These are phyloP conservation scores for Davidsoniella neocaledoniae DNA, from an alignment of 2,329 filamentous ascomycete genomes.

Conservation along the genomic window DNA sequence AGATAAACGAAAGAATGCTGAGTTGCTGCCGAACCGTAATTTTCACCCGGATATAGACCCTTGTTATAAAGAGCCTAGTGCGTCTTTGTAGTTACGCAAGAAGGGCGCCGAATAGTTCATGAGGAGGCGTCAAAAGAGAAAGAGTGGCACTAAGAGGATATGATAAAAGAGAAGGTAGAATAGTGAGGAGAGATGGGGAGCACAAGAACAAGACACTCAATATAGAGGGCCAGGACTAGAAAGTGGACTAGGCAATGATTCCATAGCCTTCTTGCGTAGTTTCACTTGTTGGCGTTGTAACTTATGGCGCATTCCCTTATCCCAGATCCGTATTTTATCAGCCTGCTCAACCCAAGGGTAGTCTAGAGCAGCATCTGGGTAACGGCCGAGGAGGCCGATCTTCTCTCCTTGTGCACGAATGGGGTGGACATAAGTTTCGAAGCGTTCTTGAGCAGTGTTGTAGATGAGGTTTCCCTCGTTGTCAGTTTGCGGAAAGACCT, in stretches of 20 bases:
- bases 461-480: conserved; percentile 25
- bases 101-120: too few relatives aligned
- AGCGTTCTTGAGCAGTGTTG: conserved; percentile 22
- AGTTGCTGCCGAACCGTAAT: too few relatives aligned
- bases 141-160: neutral
- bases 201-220: neutral
- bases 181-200: neutral
- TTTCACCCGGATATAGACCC: too few relatives aligned
- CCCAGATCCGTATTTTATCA: conserved; percentile 22
- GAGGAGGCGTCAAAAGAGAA: neutral
- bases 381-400: conserved; percentile 22
- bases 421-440: conserved; percentile 4
- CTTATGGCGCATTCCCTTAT: conserved; percentile 19
- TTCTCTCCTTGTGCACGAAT: conserved; percentile 17
- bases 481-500: conserved; percentile 25
- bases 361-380: conserved; percentile 29
- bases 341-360: conserved; percentile 28
- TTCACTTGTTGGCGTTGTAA: conserved; percentile 6
- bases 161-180: neutral
- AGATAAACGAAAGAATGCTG: too few relatives aligned
- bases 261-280: conserved; percentile 3
- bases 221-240: neutral
- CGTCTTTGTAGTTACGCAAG: too few relatives aligned
- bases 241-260: conserved; percentile 7
- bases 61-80: too few relatives aligned